Percentiles rank a stretch among this genome's conserved stretches.
Conservation (phyloP, 2,329 filamentous ascomycete species). For the Thyridium curvatum region DNA sequence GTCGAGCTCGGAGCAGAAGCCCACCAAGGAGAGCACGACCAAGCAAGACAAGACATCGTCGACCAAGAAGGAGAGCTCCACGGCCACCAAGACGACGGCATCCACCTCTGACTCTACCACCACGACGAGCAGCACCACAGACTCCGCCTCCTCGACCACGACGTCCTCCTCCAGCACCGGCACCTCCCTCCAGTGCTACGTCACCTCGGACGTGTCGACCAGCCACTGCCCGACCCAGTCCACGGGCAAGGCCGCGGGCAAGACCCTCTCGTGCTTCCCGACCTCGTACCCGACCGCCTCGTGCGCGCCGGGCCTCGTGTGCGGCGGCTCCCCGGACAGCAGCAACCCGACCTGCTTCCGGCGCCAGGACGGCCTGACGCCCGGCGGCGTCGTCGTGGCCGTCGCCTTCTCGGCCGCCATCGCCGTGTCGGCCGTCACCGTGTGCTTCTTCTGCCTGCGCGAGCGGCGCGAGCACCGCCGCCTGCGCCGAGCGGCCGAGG, state of each 20-base stretch:
- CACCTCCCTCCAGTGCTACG: slow-evolving; percentile 19
- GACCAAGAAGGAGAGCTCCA: slow-evolving; percentile 1
- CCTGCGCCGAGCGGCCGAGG: slow-evolving; percentile 38
- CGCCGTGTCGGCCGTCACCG: slow-evolving; percentile 25
- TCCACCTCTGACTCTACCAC: slow-evolving; percentile 5
- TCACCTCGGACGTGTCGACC: slow-evolving; percentile 24
- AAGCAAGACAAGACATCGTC: slow-evolving; percentile 4
- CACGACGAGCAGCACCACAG: slow-evolving; percentile 4
- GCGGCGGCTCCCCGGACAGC: slow-evolving; percentile 30
- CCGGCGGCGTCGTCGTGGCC: slow-evolving; percentile 40
- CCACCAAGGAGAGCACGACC: slow-evolving; percentile 10
- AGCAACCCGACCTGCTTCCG: slow-evolving; percentile 37
- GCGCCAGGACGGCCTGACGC: slow-evolving; percentile 29
- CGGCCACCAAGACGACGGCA: slow-evolving; percentile 7
- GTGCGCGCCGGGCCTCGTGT: slow-evolving; percentile 38
- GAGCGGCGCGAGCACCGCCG: slow-evolving; percentile 39
- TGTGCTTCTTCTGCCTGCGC: slow-evolving; percentile 46
- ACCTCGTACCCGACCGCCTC: slow-evolving; percentile 24
- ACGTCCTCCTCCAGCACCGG: slow-evolving; percentile 1
- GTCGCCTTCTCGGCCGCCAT: slow-evolving; percentile 38
- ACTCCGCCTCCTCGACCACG: background rate
- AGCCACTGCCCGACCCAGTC: slow-evolving; percentile 32
- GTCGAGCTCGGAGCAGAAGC: slow-evolving; percentile 14
- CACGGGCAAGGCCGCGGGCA: slow-evolving; percentile 23
- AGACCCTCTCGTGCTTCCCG: slow-evolving; percentile 30